Conservation (phyloP, 495 filamentous ascomycete genomes). For the Aspergillus bridgeri region DNA sequence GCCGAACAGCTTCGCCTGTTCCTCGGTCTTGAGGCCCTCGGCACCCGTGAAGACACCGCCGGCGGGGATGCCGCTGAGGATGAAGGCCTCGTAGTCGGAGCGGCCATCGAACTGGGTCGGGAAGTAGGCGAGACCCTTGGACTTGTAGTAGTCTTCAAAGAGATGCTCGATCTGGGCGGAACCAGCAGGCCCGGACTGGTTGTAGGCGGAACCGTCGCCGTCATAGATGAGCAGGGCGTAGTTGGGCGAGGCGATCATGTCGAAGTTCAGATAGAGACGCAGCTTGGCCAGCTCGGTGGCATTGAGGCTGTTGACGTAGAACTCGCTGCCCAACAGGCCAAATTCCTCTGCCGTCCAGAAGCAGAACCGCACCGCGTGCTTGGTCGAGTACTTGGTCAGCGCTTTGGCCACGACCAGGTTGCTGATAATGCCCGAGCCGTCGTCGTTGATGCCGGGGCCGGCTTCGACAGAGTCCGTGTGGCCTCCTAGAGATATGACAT, state of each 20-base stretch:
- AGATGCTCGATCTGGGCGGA: slow-evolving; percentile 60
- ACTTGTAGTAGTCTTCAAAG: slow-evolving; percentile 59
- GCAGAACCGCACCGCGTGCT: slow-evolving; percentile 65
- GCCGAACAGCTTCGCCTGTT: slow-evolving; percentile 55
- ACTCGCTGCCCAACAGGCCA: slow-evolving; percentile 60
- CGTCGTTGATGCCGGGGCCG: slow-evolving; percentile 64
- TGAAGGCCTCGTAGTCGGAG: slow-evolving; percentile 67
- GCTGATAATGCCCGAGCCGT: slow-evolving; percentile 63
- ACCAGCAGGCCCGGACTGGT: slow-evolving; percentile 58
- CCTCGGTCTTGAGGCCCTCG: slow-evolving; percentile 60
- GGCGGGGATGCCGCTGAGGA: slow-evolving; percentile 57
- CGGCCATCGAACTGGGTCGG: slow-evolving; percentile 60
- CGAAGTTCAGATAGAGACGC: slow-evolving; percentile 69
- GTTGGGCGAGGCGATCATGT: slow-evolving; percentile 77
- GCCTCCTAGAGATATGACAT: slow-evolving; percentile 59
- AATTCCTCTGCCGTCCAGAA: slow-evolving; percentile 69
- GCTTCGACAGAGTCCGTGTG: slow-evolving; percentile 67
- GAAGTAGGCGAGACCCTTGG: slow-evolving; percentile 36
- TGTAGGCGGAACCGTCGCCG: slow-evolving; percentile 62
- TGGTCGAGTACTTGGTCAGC: slow-evolving; percentile 56
- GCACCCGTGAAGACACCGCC: slow-evolving; percentile 71
- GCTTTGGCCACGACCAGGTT: slow-evolving; percentile 61
- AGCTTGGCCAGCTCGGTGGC: slow-evolving; percentile 53
- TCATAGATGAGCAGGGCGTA: slow-evolving; percentile 67
- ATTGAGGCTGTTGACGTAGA: slow-evolving; percentile 52